phyloP scores from a whole-genome alignment of 768 basidiomycete species.

The Rhodosporidiobolus odoratus region DNA sequence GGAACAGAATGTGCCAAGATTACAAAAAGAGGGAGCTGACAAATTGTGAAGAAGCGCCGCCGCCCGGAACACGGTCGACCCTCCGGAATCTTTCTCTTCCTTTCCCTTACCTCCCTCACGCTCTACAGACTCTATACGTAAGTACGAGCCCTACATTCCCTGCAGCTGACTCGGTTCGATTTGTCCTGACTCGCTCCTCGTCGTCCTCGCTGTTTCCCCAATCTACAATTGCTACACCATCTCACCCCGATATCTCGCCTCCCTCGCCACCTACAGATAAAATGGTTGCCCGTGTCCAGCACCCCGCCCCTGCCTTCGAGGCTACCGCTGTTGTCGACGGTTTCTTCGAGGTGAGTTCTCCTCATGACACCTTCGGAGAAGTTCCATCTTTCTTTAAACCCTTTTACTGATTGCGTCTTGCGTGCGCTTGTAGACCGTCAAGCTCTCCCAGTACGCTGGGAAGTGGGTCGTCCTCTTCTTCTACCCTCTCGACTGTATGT shows the following conservation, averaged over 20 bases:
- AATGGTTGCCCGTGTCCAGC: conserved; percentile 61
- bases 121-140: background rate
- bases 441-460: conserved; percentile 26
- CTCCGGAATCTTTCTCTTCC: background rate
- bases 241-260: background rate
- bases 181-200: background rate
- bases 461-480: conserved; percentile 80
- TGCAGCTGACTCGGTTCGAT: too few species aligned
- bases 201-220: background rate
- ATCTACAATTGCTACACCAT: background rate
- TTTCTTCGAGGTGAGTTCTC: conserved; percentile 54
- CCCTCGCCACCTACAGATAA: background rate
- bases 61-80: background rate
- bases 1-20: background rate
- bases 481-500: conserved; percentile 72
- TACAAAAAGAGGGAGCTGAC: background rate
- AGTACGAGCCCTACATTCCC: too few species aligned
- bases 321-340: conserved; percentile 67
- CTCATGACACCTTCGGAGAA: background rate
- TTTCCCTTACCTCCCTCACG: background rate
- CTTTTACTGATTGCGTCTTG: conserved; percentile 31
- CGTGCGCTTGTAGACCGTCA: conserved; percentile 15
- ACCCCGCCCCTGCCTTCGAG: conserved; percentile 75
- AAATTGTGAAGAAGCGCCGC: background rate
- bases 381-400: background rate